Percentiles rank a stretch among this genome's conserved stretches.
Evolutionary conservation across 768 basidiomycete species (phyloP).

Genomic region (Russula olivacea): DNA sequence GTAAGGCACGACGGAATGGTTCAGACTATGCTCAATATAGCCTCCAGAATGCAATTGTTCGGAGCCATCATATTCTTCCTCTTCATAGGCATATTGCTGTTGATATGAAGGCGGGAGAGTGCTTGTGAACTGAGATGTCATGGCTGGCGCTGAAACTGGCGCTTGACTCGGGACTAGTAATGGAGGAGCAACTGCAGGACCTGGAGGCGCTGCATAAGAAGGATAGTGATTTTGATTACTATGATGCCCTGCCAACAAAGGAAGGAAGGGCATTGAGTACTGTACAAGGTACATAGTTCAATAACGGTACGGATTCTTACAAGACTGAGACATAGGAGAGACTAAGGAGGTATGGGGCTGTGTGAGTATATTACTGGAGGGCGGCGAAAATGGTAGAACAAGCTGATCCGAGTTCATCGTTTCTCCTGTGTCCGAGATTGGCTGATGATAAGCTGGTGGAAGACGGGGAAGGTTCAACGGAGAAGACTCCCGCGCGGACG

Average conservation of each 20-base stretch:
- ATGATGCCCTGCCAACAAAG: slow-evolving; percentile 44
- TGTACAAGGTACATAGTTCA: slow-evolving; percentile 61
- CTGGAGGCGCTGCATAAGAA: slow-evolving; percentile 23
- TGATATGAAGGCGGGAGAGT: slow-evolving; percentile 23
- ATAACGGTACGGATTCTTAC: slow-evolving; percentile 71
- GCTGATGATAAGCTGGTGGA: slow-evolving; percentile 23
- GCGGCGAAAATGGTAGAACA: slow-evolving; percentile 22
- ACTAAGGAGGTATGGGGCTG: slow-evolving; percentile 50
- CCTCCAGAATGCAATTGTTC: slow-evolving; percentile 14
- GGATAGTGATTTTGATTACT: slow-evolving; percentile 26
- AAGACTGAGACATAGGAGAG: slow-evolving; percentile 38
- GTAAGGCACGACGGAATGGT: slow-evolving; percentile 23
- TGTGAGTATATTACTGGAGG: slow-evolving; percentile 36
- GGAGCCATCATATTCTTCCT: slow-evolving; percentile 23
- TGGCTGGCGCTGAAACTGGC: background rate
- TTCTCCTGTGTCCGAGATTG: slow-evolving; percentile 18
- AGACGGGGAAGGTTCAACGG: slow-evolving; percentile 24
- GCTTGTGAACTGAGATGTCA: slow-evolving; percentile 13
- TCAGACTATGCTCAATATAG: slow-evolving; percentile 25
- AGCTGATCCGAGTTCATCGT: slow-evolving; percentile 23
- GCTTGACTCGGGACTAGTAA: slow-evolving; percentile 1
- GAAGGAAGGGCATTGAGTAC: slow-evolving; percentile 53
- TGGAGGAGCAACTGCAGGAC: background rate
- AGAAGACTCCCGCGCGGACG: slow-evolving; percentile 23
- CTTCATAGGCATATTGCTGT: slow-evolving; percentile 21